These are phyloP conservation scores for Wickerhamiella occidentalis DNA, from an alignment of 805 yeast species.

Conservation along the genomic window DNA sequence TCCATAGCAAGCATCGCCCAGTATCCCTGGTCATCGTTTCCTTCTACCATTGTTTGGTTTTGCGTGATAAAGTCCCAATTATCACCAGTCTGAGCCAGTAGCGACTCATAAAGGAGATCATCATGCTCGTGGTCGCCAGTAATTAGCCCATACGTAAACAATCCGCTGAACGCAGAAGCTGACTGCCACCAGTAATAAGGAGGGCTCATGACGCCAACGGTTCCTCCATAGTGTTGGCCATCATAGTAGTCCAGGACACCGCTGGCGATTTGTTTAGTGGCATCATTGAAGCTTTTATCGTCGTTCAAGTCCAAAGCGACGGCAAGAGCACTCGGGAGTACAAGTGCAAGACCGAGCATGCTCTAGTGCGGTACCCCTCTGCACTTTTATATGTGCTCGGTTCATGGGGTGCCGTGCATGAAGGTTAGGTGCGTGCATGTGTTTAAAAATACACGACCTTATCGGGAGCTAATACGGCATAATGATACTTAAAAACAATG, in stretches of 20 bases:
- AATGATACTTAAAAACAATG: too few relatives aligned
- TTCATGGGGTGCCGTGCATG: not conserved
- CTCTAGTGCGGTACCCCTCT: not conserved
- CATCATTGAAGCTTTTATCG: conserved; percentile 28
- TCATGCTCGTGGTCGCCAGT: conserved; percentile 56
- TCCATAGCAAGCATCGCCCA: conserved; percentile 78
- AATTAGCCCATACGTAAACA: conserved; percentile 68
- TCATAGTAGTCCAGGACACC: conserved; percentile 73
- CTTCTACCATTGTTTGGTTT: conserved; percentile 69
- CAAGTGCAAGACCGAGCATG: not conserved
- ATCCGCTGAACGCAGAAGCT: conserved; percentile 45
- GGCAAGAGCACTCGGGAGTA: conserved; percentile 8
- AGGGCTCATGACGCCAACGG: conserved; percentile 52
- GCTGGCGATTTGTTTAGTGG: conserved; percentile 44
- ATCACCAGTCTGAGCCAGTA: conserved; percentile 52
- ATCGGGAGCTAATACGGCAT: not conserved
- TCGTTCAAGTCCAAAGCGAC: conserved; percentile 17
- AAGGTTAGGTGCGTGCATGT: not conserved
- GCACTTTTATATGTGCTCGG: not conserved
- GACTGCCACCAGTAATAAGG: conserved; percentile 89
- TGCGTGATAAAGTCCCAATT: conserved; percentile 57
- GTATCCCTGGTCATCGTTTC: conserved; percentile 82
- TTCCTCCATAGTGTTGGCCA: conserved; percentile 50
- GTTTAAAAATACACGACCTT: not conserved
- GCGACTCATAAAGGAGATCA: conserved; percentile 42